Evolutionary conservation across 176 grass and related monocot genomes (phyloP).

Genomic region (Dactylis glomerata): DNA sequence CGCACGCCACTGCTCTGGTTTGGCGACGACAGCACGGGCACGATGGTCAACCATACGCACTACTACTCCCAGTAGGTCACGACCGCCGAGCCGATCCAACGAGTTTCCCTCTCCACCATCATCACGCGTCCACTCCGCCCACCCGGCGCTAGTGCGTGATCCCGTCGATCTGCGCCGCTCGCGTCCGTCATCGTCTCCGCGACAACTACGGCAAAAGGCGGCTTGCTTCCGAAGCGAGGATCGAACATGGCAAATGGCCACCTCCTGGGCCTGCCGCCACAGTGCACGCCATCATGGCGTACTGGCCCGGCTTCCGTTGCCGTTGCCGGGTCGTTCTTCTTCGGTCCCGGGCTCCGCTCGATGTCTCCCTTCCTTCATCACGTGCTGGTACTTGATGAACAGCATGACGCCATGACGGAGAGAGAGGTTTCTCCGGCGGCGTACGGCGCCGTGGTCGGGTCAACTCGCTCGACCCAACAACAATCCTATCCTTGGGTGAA

Average conservation of each 20-base stretch:
- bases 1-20: neutral
- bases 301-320: too few species aligned
- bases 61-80: neutral
- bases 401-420: neutral
- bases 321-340: neutral
- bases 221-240: constrained; percentile 29
- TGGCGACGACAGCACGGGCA: neutral
- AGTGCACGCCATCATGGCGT: constrained; percentile 17
- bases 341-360: neutral
- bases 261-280: neutral
- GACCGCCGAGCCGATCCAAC: neutral
- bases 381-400: neutral
- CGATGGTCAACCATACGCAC: constrained; percentile 34
- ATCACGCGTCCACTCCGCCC: neutral
- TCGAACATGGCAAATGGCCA: neutral
- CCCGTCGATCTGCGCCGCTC: neutral
- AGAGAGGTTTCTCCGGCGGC: neutral
- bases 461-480: too few species aligned
- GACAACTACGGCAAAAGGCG: neutral
- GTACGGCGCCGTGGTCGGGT: neutral
- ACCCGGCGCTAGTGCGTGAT: neutral
- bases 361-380: neutral
- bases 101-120: neutral
- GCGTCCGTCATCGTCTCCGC: neutral
- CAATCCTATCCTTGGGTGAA: neutral